Evolutionary conservation across 2,329 filamentous ascomycete species (phyloP), one percentile per base, ranked within the genome.

Genomic region (Seiridium unicorne): DNA sequence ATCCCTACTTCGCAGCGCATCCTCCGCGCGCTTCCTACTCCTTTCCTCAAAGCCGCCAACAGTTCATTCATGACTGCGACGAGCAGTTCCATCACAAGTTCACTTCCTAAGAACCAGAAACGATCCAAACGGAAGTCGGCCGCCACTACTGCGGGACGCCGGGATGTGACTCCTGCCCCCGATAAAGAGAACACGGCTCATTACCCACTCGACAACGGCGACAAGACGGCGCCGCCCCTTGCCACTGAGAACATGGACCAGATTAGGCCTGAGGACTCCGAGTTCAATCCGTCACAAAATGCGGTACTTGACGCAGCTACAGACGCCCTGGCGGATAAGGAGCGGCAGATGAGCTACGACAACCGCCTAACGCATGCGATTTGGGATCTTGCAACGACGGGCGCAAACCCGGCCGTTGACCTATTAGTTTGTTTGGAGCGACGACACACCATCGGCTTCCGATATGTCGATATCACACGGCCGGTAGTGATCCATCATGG

Each of bases 401-500:
- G 93, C 55, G 93, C 93, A 2, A 98, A 99, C 71, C 95, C 95
- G 0, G 94, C 95, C 0, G 92, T 96, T 0, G 95, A 99, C 73
- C 79, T 99, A 18, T 81, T 99, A 1, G 91, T 97, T 5, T 99
- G 95, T 71, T 82, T 99, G 1, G 95, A 99, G 74, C 87, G 95
- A 31, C 86, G 91, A 35, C 92, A 96, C 68, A 88, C 91, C 0
- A 97, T 99, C 68, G 95, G 95, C 0, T 99, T 99, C 77, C 88
- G 93, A 55, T 99, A 99, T 71, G 94, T 97, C 18, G 95, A 99
- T 72, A 97, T 99, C 65, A 96, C 90, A 5, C 86, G 93, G 7
- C 86, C 92, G 0, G 91, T 98, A 0, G 89, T 97, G 32, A 97
- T 99, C 65, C 94, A 97, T 70, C 95, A 99, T 72, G 95, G 95